Base-by-base conservation (phyloP, 1,284 basidiomycete genomes). In the Coniferiporia weirii region DNA sequence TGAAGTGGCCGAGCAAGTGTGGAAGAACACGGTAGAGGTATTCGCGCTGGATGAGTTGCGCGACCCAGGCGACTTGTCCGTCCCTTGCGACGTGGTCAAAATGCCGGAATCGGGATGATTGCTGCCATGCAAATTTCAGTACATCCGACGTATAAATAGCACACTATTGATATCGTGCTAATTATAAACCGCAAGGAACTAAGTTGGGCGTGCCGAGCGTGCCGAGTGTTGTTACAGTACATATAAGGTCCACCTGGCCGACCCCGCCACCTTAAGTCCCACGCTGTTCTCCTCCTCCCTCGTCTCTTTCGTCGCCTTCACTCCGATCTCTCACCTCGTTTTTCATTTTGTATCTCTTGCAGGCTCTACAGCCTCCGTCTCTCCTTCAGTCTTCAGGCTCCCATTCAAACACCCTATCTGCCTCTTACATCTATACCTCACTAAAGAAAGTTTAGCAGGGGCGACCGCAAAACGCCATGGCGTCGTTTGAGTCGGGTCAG, bases 11-110 rank as follows among this genome's bases (percentile, higher is more conserved):
- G 77, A 83, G 63, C 76, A 74, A 17, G 82, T 78, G 5, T 91
- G 83, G 79, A 75, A 76, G 64, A 94, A 93, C 67, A 87, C 88
- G 0, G 67, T 85, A 12, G 72, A 77, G 38, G 62, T 92, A 56
- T 93, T 93, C 66, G 72, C 73, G 12, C 65, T 88, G 36, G 70
- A 77, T 9, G 77, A 79, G 61, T 60, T 77, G 40, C 55, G 5
- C 10, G 56, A 61, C 20, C 10, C 36, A 38, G 52, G 10, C 15
- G 17, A 19, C 7, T 3, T 17, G n/a, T n/a, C n/a, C n/a, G n/a
- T n/a, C n/a, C n/a, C n/a, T n/a, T n/a, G n/a, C n/a, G n/a, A n/a
- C n/a, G n/a, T n/a, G n/a, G 9, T 52, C 17, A 35, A 52, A 52
- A 13, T 52, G 32, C 5, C 27, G 27, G 50, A 12, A 20, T 13